phyloP scores from a whole-genome alignment of 768 basidiomycete genomes.

The Amanita rubescens region DNA sequence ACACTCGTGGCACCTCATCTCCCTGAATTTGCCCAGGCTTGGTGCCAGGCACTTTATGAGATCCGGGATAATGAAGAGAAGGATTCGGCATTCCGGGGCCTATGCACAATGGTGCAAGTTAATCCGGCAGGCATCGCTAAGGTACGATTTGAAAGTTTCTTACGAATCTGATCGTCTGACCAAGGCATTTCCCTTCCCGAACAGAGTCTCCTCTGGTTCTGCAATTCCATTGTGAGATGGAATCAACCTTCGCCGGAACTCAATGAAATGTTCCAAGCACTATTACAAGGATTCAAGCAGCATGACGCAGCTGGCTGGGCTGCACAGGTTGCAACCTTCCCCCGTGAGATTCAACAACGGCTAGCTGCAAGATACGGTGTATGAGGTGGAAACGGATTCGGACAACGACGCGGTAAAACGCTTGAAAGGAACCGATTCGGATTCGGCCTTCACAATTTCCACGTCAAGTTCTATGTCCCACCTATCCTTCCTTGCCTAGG shows the following conservation, averaged over 20 bases:
- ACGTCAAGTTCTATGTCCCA: slow-evolving; percentile 7
- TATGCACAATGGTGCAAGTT: slow-evolving; percentile 91
- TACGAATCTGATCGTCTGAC: background rate
- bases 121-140: slow-evolving; percentile 93
- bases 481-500: slow-evolving; percentile 1
- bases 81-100: slow-evolving; percentile 95
- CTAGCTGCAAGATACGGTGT: slow-evolving; percentile 85
- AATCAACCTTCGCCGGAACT: slow-evolving; percentile 86
- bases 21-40: slow-evolving; percentile 85
- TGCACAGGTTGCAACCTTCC: slow-evolving; percentile 75
- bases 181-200: background rate
- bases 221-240: slow-evolving; percentile 97
- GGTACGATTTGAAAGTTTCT: slow-evolving; percentile 38
- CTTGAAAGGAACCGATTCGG: background rate
- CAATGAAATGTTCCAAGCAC: slow-evolving; percentile 88
- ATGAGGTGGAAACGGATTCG: slow-evolving; percentile 24
- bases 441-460: no score
- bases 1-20: slow-evolving; percentile 81
- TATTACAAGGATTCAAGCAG: slow-evolving; percentile 85
- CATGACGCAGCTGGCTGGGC: slow-evolving; percentile 85
- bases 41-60: slow-evolving; percentile 96
- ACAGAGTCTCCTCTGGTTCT: slow-evolving; percentile 94
- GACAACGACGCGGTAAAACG: slow-evolving; percentile 1
- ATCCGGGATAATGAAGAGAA: slow-evolving; percentile 99
- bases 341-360: slow-evolving; percentile 82